A percentile compares a stretch with the other conserved stretches of the same genome.
phyloP scores from a whole-genome alignment of 2,329 filamentous ascomycete genomes.

The Fusarium continuum region DNA sequence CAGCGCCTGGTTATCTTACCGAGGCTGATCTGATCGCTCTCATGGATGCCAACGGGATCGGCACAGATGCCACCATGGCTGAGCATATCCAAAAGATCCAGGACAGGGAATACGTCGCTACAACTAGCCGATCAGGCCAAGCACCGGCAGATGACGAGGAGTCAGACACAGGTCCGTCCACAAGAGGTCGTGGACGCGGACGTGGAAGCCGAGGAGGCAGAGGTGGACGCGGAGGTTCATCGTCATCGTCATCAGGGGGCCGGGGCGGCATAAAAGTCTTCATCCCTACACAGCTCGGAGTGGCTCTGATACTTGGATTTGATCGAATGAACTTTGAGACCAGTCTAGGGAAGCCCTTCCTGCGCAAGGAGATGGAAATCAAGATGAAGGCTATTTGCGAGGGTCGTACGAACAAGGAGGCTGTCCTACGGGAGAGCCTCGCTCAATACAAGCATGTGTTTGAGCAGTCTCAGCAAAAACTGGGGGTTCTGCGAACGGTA shows the following conservation, averaged over 20 bases:
- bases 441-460: constrained; percentile 89
- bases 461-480: constrained; percentile 78
- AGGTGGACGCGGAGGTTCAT: constrained; percentile 52
- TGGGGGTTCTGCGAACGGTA: constrained; percentile 72
- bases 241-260: constrained; percentile 54
- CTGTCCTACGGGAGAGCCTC: constrained; percentile 84
- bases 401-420: constrained; percentile 76
- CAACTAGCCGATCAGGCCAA: constrained; percentile 57
- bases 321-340: constrained; percentile 93
- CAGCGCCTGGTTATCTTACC: constrained; percentile 84
- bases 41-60: constrained; percentile 99
- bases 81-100: constrained; percentile 98
- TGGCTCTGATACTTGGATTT: constrained; percentile 93
- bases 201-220: constrained; percentile 54
- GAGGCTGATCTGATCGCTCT: constrained; percentile 94
- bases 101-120: constrained; percentile 83
- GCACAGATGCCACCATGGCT: constrained; percentile 98
- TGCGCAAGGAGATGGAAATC: constrained; percentile 97
- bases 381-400: constrained; percentile 98
- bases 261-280: constrained; percentile 78
- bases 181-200: constrained; percentile 60
- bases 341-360: constrained; percentile 92
- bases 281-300: constrained; percentile 88
- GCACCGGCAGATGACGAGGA: constrained; percentile 51
- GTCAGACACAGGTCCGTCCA: constrained; percentile 49